Evolutionary conservation across 2,329 filamentous ascomycete species (phyloP).

Genomic region (Colletotrichum sp.): DNA sequence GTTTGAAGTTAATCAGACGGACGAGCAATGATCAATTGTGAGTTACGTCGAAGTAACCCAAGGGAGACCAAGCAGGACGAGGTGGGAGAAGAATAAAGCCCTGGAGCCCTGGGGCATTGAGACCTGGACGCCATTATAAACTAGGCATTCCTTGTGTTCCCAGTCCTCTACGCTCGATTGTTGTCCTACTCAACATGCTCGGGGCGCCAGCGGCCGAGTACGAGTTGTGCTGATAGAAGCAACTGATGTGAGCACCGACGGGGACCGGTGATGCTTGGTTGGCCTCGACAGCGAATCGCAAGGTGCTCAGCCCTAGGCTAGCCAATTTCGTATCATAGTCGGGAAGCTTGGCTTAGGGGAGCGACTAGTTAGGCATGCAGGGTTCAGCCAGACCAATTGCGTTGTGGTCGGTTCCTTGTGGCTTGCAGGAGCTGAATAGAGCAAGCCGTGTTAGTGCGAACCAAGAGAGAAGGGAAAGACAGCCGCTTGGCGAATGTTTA

Average conservation of each 20-base stretch:
- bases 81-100: not conserved
- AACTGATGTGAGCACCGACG: not conserved
- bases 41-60: not conserved
- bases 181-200: not conserved
- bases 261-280: not conserved
- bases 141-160: not conserved
- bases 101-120: not conserved
- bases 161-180: not conserved
- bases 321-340: constrained; percentile 23
- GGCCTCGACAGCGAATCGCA: not conserved
- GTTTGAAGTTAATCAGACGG: not conserved
- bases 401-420: constrained; percentile 22
- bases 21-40: not conserved
- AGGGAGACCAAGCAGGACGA: not conserved
- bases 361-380: constrained; percentile 9
- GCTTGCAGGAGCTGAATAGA: constrained; percentile 42
- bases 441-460: not conserved
- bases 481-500: not conserved
- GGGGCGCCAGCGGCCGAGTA: not conserved
- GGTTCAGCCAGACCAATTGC: constrained; percentile 28
- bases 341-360: constrained; percentile 29
- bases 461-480: not conserved
- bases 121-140: constrained; percentile 8
- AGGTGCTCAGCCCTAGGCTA: constrained; percentile 27
- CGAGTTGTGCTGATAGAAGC: not conserved